Conservation (phyloP, 208 protist species). For the Trypanosoma boissoni region DNA sequence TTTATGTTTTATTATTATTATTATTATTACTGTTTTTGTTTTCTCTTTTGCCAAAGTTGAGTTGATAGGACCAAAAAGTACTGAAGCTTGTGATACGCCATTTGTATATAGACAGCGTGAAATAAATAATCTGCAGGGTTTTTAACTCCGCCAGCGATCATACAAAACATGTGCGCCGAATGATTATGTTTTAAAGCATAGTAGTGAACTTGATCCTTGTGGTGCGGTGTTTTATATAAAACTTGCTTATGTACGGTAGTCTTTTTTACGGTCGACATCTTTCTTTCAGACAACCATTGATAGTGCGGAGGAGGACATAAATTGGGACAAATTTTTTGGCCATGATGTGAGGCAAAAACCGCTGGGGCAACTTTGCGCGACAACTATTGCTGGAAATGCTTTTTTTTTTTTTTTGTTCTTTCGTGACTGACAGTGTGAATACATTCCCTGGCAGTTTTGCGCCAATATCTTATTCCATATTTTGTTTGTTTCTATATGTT, state of each 20-base stretch:
- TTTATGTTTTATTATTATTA: background rate
- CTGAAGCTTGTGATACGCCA: background rate
- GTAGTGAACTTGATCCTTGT: slow-evolving; percentile 2
- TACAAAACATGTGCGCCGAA: background rate
- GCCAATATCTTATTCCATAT: slow-evolving; percentile 27
- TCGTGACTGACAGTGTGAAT: slow-evolving; percentile 38
- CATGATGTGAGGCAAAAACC: slow-evolving; percentile 4
- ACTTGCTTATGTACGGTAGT: background rate
- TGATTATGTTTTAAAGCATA: slow-evolving; percentile 1
- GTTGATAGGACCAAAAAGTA: too few species aligned
- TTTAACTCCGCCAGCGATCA: slow-evolving; percentile 6
- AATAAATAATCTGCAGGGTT: background rate
- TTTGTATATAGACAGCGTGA: background rate
- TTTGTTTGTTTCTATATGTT: slow-evolving; percentile 53
- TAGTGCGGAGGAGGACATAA: background rate
- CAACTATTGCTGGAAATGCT: slow-evolving; percentile 52
- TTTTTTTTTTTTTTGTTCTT: slow-evolving; percentile 57
- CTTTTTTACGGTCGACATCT: background rate
- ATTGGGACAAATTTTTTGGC: background rate
- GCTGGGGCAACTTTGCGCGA: slow-evolving; percentile 32
- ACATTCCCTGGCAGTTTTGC: slow-evolving; percentile 41
- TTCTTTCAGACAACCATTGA: background rate
- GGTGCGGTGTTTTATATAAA: slow-evolving; percentile 12
- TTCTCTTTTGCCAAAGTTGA: background rate
- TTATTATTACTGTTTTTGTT: background rate